A percentile compares a stretch with the other conserved stretches of the same genome.
Evolutionary conservation across 202 grass and related monocot genomes (phyloP).

Genomic region (Setaria viridis): DNA sequence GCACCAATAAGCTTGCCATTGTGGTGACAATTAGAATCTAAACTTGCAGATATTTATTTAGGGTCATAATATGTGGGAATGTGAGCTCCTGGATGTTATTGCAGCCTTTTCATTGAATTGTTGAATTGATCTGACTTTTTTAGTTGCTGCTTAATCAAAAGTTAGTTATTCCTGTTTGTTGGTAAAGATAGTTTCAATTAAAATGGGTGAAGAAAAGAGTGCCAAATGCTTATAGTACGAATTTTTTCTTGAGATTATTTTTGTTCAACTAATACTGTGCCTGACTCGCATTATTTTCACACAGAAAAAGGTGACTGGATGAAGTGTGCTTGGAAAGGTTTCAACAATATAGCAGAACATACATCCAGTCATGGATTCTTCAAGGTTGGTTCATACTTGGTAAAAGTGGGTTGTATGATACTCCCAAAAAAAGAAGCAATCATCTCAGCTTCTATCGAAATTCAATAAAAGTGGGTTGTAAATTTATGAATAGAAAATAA

Average conservation of each 20-base stretch:
- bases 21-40: background rate
- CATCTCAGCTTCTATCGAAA: background rate
- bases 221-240: background rate
- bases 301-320: slow-evolving; percentile 79
- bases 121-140: background rate
- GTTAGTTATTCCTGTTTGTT: background rate
- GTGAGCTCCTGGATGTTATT: background rate
- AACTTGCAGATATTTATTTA: background rate
- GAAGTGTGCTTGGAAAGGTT: slow-evolving; percentile 91
- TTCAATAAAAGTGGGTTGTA: background rate
- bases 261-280: slow-evolving; percentile 13
- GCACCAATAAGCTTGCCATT: background rate
- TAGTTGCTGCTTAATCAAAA: background rate
- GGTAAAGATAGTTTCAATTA: background rate
- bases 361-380: slow-evolving; percentile 96
- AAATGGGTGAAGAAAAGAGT: background rate
- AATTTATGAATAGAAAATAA: background rate
- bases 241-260: background rate
- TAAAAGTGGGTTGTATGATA: background rate
- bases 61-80: background rate
- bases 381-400: slow-evolving; percentile 63
- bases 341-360: slow-evolving; percentile 87
- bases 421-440: background rate
- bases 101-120: slow-evolving; percentile 2
- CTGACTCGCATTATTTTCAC: slow-evolving; percentile 20